Base-by-base conservation (phyloP, 345 rosid genomes). In the Arabidopsis thaliana region DNA sequence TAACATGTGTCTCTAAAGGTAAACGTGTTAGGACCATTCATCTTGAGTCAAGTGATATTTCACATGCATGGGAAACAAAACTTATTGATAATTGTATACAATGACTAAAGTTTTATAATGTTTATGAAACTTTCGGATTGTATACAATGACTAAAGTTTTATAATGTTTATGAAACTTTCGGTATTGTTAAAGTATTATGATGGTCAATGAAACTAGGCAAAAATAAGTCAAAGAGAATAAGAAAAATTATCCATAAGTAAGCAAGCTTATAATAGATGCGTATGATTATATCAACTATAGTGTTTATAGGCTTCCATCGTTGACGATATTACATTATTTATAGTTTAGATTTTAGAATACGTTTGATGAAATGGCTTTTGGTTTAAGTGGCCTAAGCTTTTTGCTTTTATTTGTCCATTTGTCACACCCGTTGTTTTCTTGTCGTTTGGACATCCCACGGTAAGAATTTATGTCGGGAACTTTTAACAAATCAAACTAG, bases 401-500 rank as follows among this genome's bases (percentile, higher is more conserved):
- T 62, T 62, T 41, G 51, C 6, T 42, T 23, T 4, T 42, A 62
- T 42, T 42, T 38, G 67, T 42, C 8, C 22, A 4, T 25, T 42
- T 62, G 52, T 28, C 52, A 62, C 67, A 41, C 67, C 13, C 51
- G 5, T 25, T 62, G 67, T 42, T 2, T 42, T 42, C 51, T 25
- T 62, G 51, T 42, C 67, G 38, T 13, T 24, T 61, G 49, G 33
- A 37, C 11, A 37, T 5, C 28, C 9, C 16, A 1, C 11, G 2
- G 46, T 5, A 37, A 20, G 28, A 58, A 36, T n/a, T 57, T 3
- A 8, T 56, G 37, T 28, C 4, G 32, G 32, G 32, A 28, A 28
- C 32, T 28, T 28, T 28, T 28, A 28, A 28, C 32, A 28, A 28
- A 28, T 28, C 32, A 28, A 28, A 28, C 32, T 28, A 28, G 32